Base-by-base conservation (phyloP, 1,139 yeast species). In the Hanseniaspora gamundiae region DNA sequence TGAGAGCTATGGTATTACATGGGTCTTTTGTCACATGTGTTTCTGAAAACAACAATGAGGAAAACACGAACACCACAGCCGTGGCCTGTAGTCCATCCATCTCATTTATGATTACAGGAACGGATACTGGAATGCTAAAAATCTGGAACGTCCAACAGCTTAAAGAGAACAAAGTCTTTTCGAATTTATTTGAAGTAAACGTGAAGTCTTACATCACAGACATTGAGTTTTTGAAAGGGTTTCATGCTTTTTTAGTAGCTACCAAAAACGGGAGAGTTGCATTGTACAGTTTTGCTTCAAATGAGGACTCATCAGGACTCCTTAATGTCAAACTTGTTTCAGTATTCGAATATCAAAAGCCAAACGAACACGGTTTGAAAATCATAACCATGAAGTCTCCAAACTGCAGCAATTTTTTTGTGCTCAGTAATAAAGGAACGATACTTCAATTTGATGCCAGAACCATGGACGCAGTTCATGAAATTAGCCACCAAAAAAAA, bases 81-180 rank as follows among this genome's bases (percentile, higher is more conserved):
- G 61, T 87, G 9, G 73, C 70, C 3, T 67, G 78, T 13, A 55
- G 66, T 10, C 81, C 86, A 0, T 77, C 80, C 38, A 72, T 76
- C 19, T 74, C 74, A 35, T 82, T 75, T 52, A 80, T 91, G 51
- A 66, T 86, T 2, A 80, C 93, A 1, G 95, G 88, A 2, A 83
- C 93, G 4, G 80, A 78, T 39, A 70, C 73, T 41, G 96, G 97
- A 0, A 54, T 65, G 2, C 55, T 91, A 39, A 80, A 76, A 50
- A 62, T 91, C 0, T 91, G 97, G 97, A 94, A 86, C 54, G 64
- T 79, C 1, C 58, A 66, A 13, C 74, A 78, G 47, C 63, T 88
- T 39, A 87, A 80, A 46, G 74, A 73, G 48, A 80, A 79, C 43
- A 77, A 79, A 2, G 70, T 78, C 2, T 76, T 80, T 39, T 69